Evolutionary conservation across 2,329 filamentous ascomycete species (phyloP), one percentile per base, ranked within the genome.

Genomic region (Alternaria triticimaculans): DNA sequence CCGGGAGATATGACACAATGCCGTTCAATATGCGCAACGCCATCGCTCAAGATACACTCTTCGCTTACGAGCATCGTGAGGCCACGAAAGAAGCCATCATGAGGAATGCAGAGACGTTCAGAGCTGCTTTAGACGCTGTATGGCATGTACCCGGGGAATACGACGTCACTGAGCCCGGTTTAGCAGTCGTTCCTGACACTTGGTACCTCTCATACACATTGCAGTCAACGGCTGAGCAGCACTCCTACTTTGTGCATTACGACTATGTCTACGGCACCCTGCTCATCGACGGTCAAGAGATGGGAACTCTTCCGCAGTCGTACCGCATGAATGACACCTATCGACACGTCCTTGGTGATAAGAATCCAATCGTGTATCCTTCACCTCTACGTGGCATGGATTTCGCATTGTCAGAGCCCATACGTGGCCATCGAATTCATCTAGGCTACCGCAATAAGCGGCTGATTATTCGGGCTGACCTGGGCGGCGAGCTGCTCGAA

Each of bases 311-410:
- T 0, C 89, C 89, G 0, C 70, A 81, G 1, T 78, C 85, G 2
- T 85, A 87, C 46, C 82, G 82, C 18, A 71, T 85, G 4, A 80
- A 83, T 0, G 51, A 65, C 12, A 72, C 77, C 2, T 79, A 90
- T 8, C 73, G 77, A 6, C 79, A 83, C 4, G 80, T 92, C 0
- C 90, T 92, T 68, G 85, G 85, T 0, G 76, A 83, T 2, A 83
- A 85, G 14, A 80, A 81, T 25, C 81, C 90, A 0, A 80, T 84
- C 1, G 86, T 84, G 0, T 86, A 76, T 20, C 85, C 88, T 0
- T 90, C 89, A 0, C 60, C 66, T 0, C 63, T 87, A 0, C 74
- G 71, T 0, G 87, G 86, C 0, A 89, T 91, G 85, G 82, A 82
- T 0, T 85, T 79, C 21, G 21, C 46, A 11, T 14, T 59, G 20